Conservation (phyloP, 768 basidiomycete species). For the Gelatoporia subvermispora region DNA sequence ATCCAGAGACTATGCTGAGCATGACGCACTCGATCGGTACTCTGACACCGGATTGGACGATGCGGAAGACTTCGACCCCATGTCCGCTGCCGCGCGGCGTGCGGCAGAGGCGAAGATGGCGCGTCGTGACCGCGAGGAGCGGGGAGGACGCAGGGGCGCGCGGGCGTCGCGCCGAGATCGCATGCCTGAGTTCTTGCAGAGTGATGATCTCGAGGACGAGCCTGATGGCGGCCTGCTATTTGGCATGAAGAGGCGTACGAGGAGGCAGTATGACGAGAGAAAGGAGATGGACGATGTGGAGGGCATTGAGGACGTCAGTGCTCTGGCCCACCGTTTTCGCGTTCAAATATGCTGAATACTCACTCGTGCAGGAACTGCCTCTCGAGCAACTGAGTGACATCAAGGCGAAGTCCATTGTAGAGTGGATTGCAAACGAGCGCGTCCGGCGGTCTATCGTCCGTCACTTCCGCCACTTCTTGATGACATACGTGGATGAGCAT, state of each 20-base stretch:
- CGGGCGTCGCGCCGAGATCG: conserved; percentile 77
- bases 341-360: background rate
- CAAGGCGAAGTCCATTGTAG: conserved; percentile 94
- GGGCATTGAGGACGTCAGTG: conserved; percentile 76
- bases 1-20: conserved; percentile 77
- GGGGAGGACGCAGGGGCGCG: conserved; percentile 58
- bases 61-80: conserved; percentile 59
- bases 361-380: conserved; percentile 72
- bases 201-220: conserved; percentile 75
- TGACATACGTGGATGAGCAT: conserved; percentile 92
- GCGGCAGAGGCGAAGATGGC: conserved; percentile 87
- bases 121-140: conserved; percentile 75
- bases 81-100: conserved; percentile 67
- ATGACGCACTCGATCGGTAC: conserved; percentile 80
- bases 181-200: conserved; percentile 84
- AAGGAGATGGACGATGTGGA: conserved; percentile 88
- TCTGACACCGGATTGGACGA: conserved; percentile 87
- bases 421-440: conserved; percentile 94
- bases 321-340: conserved; percentile 8
- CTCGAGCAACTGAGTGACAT: conserved; percentile 95
- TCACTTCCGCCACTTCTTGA: conserved; percentile 92
- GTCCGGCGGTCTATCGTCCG: conserved; percentile 86
- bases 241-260: conserved; percentile 75
- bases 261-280: conserved; percentile 92
- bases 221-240: conserved; percentile 54